phyloP scores from a whole-genome alignment of 176 grass and related monocot species.

The Paspalum notatum region DNA sequence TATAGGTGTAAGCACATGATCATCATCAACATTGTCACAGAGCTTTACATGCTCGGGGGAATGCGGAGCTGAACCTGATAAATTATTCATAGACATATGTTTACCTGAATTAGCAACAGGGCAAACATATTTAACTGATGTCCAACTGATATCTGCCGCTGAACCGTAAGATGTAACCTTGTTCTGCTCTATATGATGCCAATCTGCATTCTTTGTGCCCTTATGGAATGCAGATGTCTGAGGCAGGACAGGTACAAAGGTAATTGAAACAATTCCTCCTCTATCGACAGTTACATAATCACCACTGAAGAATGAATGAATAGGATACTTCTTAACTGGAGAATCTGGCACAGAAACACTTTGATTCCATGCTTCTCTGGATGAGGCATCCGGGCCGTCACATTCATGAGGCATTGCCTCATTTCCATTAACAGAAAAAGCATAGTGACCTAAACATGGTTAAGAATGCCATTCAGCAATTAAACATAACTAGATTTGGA shows the following conservation, averaged over 20 bases:
- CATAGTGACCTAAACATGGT: conserved; percentile 48
- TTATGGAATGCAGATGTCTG: conserved; percentile 39
- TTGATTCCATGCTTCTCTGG: conserved; percentile 29
- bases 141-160: conserved; percentile 1
- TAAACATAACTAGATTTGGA: conserved; percentile 18
- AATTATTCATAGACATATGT: conserved; percentile 30
- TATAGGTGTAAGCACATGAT: conserved; percentile 40
- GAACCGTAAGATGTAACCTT: conserved; percentile 5
- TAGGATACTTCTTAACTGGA: conserved; percentile 26
- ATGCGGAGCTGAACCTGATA: conserved; percentile 25
- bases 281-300: conserved; percentile 65
- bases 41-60: conserved; percentile 43
- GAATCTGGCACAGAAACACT: conserved; percentile 35
- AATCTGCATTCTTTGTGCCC: conserved; percentile 20
- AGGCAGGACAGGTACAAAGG: conserved; percentile 55
- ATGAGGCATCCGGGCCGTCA: conserved; percentile 25
- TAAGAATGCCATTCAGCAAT: conserved; percentile 15
- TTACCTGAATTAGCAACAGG: conserved; percentile 26
- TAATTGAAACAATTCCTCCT: conserved; percentile 57
- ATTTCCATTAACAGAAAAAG: conserved; percentile 35
- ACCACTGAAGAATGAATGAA: conserved; percentile 68
- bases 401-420: conserved; percentile 37
- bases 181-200: conserved; percentile 7
- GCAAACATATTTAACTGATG: conserved; percentile 27
- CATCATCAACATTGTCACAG: conserved; percentile 23